Evolutionary conservation across 495 filamentous ascomycete genomes (phyloP), one percentile per base, ranked within the genome.

Genomic region (Amphirosellinia nigrospora): DNA sequence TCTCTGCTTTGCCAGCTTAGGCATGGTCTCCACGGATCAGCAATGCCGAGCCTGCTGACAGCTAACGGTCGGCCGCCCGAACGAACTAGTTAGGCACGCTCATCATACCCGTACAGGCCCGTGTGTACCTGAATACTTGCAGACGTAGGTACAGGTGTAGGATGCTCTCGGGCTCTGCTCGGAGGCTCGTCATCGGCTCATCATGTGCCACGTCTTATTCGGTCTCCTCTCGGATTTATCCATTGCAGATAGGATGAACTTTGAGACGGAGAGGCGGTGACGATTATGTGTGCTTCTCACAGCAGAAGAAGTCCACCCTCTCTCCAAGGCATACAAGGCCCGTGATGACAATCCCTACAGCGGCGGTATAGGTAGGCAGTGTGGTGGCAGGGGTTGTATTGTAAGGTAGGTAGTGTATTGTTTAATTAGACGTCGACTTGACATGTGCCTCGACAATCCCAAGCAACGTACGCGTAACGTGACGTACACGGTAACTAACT

Each of bases 31-130:
- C 32, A 21, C 63, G 63, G 63, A 65, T 65, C 32, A 39, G 46
- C 43, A n/a, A 26, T 65, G 46, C 63, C 63, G 63, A 64, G 45
- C 53, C 43, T 64, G 21, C 34, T 65, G 63, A 65, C 63, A 65
- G 63, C 41, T 65, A 65, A 65, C 63, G 63, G 63, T 53, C 46
- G 46, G 63, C 46, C 10, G 41, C 19, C 23, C 32, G 63, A 30
- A 39, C 43, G 36, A 48, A 28, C 11, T 30, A n/a, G 16, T 50
- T n/a, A n/a, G n/a, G n/a, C n/a, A 50, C 23, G 28, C 38, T 28
- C 39, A 41, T 23, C 58, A 63, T 45, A 63, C 58, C 23, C 19
- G 8, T 32, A 23, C 19, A n/a, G n/a, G n/a, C n/a, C 19, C 23
- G 34, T 36, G 34, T 23, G 58, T 61, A 41, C 36, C 58, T 21